Evolutionary conservation across 768 basidiomycete species (phyloP).

Genomic region (Boletus rubroflammeus): DNA sequence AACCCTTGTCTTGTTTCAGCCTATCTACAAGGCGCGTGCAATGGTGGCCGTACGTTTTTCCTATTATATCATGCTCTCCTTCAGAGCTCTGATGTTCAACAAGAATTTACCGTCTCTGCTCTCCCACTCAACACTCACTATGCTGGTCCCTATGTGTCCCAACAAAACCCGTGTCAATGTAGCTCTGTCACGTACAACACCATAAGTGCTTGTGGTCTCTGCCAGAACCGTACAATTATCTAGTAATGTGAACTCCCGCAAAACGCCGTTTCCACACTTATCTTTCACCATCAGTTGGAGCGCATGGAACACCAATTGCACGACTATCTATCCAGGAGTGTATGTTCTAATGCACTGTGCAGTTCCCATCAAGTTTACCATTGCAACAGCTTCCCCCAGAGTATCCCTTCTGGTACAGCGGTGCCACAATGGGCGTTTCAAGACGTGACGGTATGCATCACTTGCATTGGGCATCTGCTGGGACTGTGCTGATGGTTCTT

Average conservation of each 20-base stretch:
- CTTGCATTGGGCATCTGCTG: neutral
- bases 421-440: slow-evolving; percentile 65
- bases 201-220: slow-evolving; percentile 55
- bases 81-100: neutral
- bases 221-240: slow-evolving; percentile 44
- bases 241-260: slow-evolving; percentile 23
- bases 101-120: slow-evolving; percentile 38
- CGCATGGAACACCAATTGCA: slow-evolving; percentile 48
- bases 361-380: neutral
- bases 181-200: slow-evolving; percentile 54
- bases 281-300: slow-evolving; percentile 42
- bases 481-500: slow-evolving; percentile 2
- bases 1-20: slow-evolving; percentile 47
- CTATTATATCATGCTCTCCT: slow-evolving; percentile 5
- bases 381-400: slow-evolving; percentile 40
- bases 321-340: slow-evolving; percentile 32
- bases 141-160: slow-evolving; percentile 32
- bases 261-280: neutral
- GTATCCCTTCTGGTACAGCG: slow-evolving; percentile 45
- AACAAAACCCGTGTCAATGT: slow-evolving; percentile 44
- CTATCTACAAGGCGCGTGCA: slow-evolving; percentile 42
- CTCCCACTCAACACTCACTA: slow-evolving; percentile 34
- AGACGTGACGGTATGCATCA: slow-evolving; percentile 43
- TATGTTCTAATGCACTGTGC: slow-evolving; percentile 4
- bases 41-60: slow-evolving; percentile 36